Conservation (phyloP, 2,329 filamentous ascomycete genomes). For the Torrubiella hemipterigena region DNA sequence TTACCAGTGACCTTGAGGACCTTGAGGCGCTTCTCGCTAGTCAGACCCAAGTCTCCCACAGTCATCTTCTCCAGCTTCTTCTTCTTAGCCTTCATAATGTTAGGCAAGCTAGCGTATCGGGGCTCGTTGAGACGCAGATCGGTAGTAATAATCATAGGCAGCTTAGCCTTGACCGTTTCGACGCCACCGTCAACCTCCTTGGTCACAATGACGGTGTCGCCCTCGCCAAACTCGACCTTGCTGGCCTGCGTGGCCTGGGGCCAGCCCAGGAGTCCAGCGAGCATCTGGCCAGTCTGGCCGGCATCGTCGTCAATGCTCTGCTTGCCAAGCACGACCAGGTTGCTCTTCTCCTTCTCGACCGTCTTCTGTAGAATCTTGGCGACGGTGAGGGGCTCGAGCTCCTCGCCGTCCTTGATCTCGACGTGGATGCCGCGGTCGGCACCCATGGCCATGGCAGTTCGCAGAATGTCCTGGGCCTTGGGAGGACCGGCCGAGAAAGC, state of each 20-base stretch:
- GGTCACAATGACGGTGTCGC: constrained; percentile 62
- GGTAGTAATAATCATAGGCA: constrained; percentile 91
- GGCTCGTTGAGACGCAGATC: constrained; percentile 93
- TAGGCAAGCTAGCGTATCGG: constrained; percentile 85
- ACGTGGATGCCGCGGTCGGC: constrained; percentile 87
- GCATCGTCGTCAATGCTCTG: constrained; percentile 97
- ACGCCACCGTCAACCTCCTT: constrained; percentile 92
- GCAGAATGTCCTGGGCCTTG: constrained; percentile 78
- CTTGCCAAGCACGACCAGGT: constrained; percentile 90
- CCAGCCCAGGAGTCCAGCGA: constrained; percentile 86
- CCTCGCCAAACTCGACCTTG: constrained; percentile 64
- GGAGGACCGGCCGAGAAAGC: constrained; percentile 78
- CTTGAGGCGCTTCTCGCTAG: constrained; percentile 67
- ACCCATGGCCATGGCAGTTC: constrained; percentile 98
- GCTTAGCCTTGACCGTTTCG: constrained; percentile 73
- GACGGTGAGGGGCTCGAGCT: constrained; percentile 80
- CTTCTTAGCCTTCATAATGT: constrained; percentile 99
- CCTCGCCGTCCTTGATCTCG: constrained; percentile 61
- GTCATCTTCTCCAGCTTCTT: constrained; percentile 93
- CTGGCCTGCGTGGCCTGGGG: constrained; percentile 88
- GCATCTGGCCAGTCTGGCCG: constrained; percentile 94
- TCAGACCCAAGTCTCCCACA: constrained; percentile 68
- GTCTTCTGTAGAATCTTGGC: constrained; percentile 79
- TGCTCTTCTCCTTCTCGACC: constrained; percentile 73
- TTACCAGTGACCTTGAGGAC: constrained; percentile 76